phyloP scores from a whole-genome alignment of 148 eudicot species.

The Selenicereus undatus region DNA sequence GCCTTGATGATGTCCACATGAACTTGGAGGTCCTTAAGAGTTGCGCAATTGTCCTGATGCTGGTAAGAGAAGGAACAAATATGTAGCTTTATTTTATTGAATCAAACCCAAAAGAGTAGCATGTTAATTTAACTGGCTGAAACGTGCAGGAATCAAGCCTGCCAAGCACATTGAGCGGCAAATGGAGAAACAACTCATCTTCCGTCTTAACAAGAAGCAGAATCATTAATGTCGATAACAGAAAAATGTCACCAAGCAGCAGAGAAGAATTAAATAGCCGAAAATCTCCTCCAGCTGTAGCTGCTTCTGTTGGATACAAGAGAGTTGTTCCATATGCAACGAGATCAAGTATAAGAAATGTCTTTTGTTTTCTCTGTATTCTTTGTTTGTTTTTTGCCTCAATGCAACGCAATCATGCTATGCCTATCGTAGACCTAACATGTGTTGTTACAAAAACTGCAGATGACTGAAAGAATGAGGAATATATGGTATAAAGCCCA shows the following conservation, averaged over 20 bases:
- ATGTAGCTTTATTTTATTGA: neutral
- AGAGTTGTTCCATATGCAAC: conserved; percentile 71
- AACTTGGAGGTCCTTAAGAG: conserved; percentile 90
- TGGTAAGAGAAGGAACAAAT: conserved; percentile 43
- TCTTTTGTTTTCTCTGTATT: conserved; percentile 9
- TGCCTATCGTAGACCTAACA: neutral
- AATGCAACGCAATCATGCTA: neutral
- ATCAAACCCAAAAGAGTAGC: neutral
- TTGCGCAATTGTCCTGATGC: conserved; percentile 82
- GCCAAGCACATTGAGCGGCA: conserved; percentile 44
- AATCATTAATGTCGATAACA: conserved; percentile 20
- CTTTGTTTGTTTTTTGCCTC: no score
- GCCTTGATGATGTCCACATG: conserved; percentile 92
- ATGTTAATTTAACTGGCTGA: neutral
- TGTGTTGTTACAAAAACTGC: conserved; percentile 9
- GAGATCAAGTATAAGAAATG: conserved; percentile 62
- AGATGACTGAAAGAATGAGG: conserved; percentile 70
- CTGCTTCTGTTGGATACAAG: conserved; percentile 41
- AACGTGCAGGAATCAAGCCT: conserved; percentile 75
- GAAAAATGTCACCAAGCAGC: conserved; percentile 25
- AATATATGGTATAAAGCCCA: conserved; percentile 40
- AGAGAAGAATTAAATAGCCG: conserved; percentile 44
- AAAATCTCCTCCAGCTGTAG: conserved; percentile 68
- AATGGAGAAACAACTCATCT: conserved; percentile 40
- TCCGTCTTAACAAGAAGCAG: conserved; percentile 72